Evolutionary conservation across 345 rosid species (phyloP).

Genomic region (Brassica nigra): DNA sequence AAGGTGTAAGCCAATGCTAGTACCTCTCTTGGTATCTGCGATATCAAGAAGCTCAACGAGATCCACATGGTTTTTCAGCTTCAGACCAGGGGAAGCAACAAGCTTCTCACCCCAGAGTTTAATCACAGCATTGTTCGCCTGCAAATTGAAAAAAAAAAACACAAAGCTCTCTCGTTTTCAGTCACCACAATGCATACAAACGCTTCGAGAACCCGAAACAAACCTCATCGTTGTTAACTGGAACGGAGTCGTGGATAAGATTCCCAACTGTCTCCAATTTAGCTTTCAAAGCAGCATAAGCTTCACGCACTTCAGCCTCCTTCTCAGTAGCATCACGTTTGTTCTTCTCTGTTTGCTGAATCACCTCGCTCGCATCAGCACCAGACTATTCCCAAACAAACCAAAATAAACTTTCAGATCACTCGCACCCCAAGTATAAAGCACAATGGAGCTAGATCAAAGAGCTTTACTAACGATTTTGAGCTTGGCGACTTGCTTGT

Average conservation of each 20-base stretch:
- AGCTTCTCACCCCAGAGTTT: conserved; percentile 69
- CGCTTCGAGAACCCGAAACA: background rate
- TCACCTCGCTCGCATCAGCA: conserved; percentile 43
- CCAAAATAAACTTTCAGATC: background rate
- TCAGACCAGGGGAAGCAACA: conserved; percentile 43
- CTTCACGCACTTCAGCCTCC: conserved; percentile 69
- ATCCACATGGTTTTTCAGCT: conserved; percentile 83
- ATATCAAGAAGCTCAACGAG: conserved; percentile 88
- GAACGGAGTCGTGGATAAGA: conserved; percentile 90
- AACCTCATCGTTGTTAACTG: conserved; percentile 75
- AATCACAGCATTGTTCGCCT: conserved; percentile 73
- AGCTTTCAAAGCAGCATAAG: conserved; percentile 54
- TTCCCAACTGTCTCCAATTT: conserved; percentile 74
- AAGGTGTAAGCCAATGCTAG: background rate
- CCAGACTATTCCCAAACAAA: conserved; percentile 10
- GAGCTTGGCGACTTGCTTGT: conserved; percentile 69
- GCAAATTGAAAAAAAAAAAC: background rate
- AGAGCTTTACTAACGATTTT: conserved; percentile 55
- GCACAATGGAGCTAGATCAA: background rate
- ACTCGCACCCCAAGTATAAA: background rate
- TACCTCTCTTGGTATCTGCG: conserved; percentile 71
- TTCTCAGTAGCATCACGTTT: conserved; percentile 53
- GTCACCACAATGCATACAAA: background rate
- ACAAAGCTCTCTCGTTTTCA: background rate
- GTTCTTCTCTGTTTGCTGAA: conserved; percentile 58